Conservation (phyloP, 1,284 basidiomycete genomes). For the Wolfiporia cocos region DNA sequence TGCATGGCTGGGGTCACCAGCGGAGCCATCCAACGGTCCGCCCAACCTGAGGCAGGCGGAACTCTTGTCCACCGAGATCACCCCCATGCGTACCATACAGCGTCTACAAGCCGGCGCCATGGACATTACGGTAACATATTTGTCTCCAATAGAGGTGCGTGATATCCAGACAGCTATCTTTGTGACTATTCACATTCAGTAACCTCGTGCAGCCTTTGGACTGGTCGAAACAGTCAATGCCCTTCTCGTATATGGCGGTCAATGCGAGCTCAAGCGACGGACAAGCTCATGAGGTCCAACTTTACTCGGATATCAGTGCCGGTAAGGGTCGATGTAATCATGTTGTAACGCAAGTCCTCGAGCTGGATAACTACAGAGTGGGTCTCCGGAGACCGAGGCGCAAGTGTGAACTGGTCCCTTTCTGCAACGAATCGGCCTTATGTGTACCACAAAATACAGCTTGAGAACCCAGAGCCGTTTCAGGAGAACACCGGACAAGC, state of each 20-base stretch:
- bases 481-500: slow-evolving; percentile 9
- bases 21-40: no score
- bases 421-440: background rate
- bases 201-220: slow-evolving; percentile 21
- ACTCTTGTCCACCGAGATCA: background rate
- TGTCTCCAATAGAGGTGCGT: background rate
- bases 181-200: background rate
- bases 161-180: background rate
- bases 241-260: slow-evolving; percentile 27
- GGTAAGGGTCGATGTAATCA: no score
- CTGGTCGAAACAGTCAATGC: slow-evolving; percentile 27
- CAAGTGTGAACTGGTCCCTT: background rate
- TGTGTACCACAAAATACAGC: background rate
- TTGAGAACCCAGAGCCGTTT: background rate
- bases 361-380: background rate
- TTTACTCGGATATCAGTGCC: slow-evolving; percentile 29
- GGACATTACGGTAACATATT: slow-evolving; percentile 1
- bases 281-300: slow-evolving; percentile 23
- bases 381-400: background rate
- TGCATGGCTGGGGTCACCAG: background rate
- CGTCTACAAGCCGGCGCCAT: background rate
- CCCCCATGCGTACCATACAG: slow-evolving; percentile 1
- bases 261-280: slow-evolving; percentile 25
- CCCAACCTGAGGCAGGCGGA: no score
- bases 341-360: no score